These are phyloP conservation scores for Phytophthora idaei DNA, from an alignment of 352 stramenopile species.

Conservation along the genomic window DNA sequence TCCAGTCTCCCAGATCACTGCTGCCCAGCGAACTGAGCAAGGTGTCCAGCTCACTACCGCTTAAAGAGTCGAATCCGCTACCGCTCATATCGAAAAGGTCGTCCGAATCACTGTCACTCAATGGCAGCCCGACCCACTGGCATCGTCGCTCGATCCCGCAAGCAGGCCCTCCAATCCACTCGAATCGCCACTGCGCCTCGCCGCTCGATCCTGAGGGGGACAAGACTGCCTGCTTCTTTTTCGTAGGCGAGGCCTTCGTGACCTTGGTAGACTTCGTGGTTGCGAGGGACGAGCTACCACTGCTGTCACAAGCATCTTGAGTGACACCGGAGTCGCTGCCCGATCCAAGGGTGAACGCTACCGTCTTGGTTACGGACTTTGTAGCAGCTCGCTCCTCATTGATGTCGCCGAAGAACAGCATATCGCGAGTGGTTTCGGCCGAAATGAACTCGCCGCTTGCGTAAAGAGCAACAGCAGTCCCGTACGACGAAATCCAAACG, in stretches of 20 bases:
- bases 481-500: neutral
- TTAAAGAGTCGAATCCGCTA: too few species aligned
- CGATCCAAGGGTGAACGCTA: neutral
- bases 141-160: too few species aligned
- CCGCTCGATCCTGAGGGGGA: constrained; percentile 1
- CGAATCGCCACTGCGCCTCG: neutral
- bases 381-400: neutral
- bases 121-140: too few species aligned
- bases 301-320: neutral
- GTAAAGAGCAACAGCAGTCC: neutral
- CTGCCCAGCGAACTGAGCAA: neutral
- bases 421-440: neutral
- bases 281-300: neutral
- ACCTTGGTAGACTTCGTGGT: neutral
- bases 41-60: neutral
- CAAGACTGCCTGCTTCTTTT: neutral
- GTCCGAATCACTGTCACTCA: too few species aligned
- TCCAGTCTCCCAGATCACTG: neutral
- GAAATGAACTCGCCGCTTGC: neutral
- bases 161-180: neutral
- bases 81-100: too few species aligned
- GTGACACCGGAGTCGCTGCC: neutral
- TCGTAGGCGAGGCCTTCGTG: neutral
- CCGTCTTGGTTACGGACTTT: neutral
- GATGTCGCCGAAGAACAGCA: neutral